Percentiles rank a stretch among this genome's conserved stretches.
These are phyloP conservation scores for Monascus ruber DNA, from an alignment of 2,329 filamentous ascomycete species.

Conservation along the genomic window DNA sequence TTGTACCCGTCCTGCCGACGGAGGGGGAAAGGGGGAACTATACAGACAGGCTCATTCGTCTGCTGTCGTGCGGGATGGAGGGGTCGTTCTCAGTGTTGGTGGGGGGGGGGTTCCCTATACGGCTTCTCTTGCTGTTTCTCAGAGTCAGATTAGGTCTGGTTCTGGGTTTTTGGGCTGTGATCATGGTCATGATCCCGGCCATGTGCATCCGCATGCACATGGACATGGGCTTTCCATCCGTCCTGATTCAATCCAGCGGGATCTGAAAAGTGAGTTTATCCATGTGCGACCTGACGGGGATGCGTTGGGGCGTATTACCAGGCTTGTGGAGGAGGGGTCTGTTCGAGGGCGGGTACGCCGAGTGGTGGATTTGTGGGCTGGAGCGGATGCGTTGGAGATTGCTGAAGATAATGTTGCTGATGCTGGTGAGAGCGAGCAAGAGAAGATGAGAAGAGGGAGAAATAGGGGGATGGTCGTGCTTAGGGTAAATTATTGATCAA, in stretches of 20 bases:
- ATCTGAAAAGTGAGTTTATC: constrained; percentile 23
- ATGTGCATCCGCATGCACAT: constrained; percentile 1
- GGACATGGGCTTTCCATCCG: neutral
- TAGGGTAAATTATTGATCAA: constrained; percentile 12
- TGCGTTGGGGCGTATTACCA: constrained; percentile 22
- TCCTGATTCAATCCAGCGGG: constrained; percentile 10
- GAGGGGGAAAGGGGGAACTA: constrained; percentile 13
- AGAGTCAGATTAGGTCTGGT: neutral
- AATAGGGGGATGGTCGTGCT: constrained; percentile 22
- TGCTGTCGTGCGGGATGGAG: constrained; percentile 21
- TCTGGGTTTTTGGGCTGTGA: neutral
- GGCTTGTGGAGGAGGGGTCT: constrained; percentile 23
- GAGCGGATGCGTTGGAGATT: constrained; percentile 20
- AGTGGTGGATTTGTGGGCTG: constrained; percentile 23
- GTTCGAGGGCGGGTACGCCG: constrained; percentile 22
- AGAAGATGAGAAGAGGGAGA: constrained; percentile 3
- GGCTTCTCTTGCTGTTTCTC: neutral
- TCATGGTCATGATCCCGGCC: neutral
- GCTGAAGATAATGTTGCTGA: constrained; percentile 4
- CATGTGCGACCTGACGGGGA: constrained; percentile 24
- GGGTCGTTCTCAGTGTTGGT: constrained; percentile 17
- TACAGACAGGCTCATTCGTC: constrained; percentile 23
- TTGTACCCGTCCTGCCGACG: constrained; percentile 16
- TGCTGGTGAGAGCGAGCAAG: constrained; percentile 17
- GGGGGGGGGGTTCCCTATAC: neutral